Conservation (phyloP, 73 alveolate genomes). For the Paramecium pentaurelia region DNA sequence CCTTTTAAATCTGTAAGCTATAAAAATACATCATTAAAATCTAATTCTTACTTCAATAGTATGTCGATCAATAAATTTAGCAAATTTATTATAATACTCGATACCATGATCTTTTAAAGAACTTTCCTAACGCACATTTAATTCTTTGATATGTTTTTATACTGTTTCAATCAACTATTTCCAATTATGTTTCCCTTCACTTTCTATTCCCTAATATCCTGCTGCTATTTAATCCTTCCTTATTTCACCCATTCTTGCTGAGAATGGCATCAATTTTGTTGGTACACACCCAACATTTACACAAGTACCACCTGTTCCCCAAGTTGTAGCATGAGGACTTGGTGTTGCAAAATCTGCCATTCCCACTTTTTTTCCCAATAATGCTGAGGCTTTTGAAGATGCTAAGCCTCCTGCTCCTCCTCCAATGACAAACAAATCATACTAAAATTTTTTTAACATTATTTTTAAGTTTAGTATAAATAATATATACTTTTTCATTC, state of each 20-base stretch:
- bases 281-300: slow-evolving; percentile 99
- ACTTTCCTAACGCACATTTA: slow-evolving; percentile 83
- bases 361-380: slow-evolving; percentile 90
- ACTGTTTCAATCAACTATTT: slow-evolving; percentile 76
- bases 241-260: slow-evolving; percentile 87
- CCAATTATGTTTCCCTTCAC: slow-evolving; percentile 81
- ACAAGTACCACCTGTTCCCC: slow-evolving; percentile 99
- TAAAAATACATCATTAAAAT: neutral
- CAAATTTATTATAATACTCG: slow-evolving; percentile 79
- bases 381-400: slow-evolving; percentile 94
- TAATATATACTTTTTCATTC: neutral
- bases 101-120: slow-evolving; percentile 76
- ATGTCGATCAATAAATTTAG: slow-evolving; percentile 81
- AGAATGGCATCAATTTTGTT: slow-evolving; percentile 98
- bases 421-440: slow-evolving; percentile 92
- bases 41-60: slow-evolving; percentile 64
- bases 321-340: slow-evolving; percentile 89
- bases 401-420: slow-evolving; percentile 99
- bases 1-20: slow-evolving; percentile 82
- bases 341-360: slow-evolving; percentile 97
- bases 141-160: slow-evolving; percentile 75
- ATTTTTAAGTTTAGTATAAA: neutral
- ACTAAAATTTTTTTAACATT: slow-evolving; percentile 57
- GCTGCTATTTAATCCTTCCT: slow-evolving; percentile 71
- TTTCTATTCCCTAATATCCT: slow-evolving; percentile 70